Conservation (phyloP, 2,329 filamentous ascomycete genomes). For the Cyphellophora attinorum region DNA sequence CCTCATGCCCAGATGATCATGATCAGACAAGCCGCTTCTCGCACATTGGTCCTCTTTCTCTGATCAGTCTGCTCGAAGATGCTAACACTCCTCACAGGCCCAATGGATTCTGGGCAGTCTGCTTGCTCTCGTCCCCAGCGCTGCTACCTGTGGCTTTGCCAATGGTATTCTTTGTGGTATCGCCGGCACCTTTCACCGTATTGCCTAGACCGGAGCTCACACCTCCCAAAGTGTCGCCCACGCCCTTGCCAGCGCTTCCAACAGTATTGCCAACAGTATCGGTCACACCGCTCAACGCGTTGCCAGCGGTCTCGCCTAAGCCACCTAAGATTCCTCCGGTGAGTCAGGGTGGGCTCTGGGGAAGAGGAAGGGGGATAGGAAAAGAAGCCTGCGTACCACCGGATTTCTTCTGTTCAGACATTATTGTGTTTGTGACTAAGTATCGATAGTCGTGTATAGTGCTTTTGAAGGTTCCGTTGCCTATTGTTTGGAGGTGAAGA, state of each 20-base stretch:
- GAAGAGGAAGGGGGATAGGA: not conserved
- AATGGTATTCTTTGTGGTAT: constrained; percentile 10
- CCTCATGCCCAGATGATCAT: too few species aligned
- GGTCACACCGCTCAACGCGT: constrained; percentile 21
- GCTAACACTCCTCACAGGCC: too few species aligned
- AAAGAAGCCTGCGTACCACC: not conserved
- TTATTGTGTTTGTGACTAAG: not conserved
- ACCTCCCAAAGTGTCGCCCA: constrained; percentile 21
- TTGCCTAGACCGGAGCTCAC: constrained; percentile 22
- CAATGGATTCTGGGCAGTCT: not conserved
- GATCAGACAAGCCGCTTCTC: too few species aligned
- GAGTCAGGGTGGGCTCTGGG: not conserved
- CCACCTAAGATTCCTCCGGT: constrained; percentile 15
- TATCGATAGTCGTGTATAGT: not conserved
- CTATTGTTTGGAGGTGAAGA: not conserved
- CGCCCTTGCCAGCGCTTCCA: constrained; percentile 18
- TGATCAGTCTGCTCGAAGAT: too few species aligned
- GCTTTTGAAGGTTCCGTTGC: not conserved
- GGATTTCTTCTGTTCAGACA: not conserved
- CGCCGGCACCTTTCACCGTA: constrained; percentile 19
- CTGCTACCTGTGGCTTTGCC: not conserved
- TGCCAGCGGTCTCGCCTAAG: constrained; percentile 21
- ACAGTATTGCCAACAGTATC: constrained; percentile 25
- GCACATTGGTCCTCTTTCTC: too few species aligned
- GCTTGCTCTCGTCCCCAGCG: not conserved